A percentile compares a stretch with the other conserved stretches of the same genome.
phyloP scores from a whole-genome alignment of 2,329 filamentous ascomycete genomes.

The Fusarium transvaalense region DNA sequence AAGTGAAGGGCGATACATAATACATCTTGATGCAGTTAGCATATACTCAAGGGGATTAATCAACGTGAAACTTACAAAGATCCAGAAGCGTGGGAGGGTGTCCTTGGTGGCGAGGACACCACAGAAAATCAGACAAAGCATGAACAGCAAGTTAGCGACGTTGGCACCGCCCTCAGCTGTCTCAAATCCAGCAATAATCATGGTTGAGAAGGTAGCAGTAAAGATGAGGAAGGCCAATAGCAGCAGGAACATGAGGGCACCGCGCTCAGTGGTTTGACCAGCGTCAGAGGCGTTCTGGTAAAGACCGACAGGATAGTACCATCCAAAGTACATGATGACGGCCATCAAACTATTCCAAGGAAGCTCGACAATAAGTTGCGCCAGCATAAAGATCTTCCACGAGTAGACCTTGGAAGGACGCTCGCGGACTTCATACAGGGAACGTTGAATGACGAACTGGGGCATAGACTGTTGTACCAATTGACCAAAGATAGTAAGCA shows the following conservation, averaged over 20 bases:
- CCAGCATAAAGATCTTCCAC: conserved; percentile 87
- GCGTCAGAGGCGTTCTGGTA: conserved; percentile 75
- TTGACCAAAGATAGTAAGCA: conserved; percentile 84
- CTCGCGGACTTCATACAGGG: conserved; percentile 87
- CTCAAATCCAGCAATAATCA: conserved; percentile 77
- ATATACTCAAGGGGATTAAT: too few species aligned
- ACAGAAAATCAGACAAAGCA: conserved; percentile 63
- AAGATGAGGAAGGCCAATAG: conserved; percentile 82
- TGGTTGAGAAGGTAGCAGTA: conserved; percentile 82
- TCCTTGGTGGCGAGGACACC: conserved; percentile 54
- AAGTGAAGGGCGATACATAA: conserved; percentile 84
- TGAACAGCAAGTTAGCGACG: conserved; percentile 75
- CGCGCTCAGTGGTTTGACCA: conserved; percentile 74
- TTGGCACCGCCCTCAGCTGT: conserved; percentile 75
- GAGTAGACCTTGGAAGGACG: conserved; percentile 86
- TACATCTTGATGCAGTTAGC: conserved; percentile 58
- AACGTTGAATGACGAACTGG: conserved; percentile 84
- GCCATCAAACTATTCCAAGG: conserved; percentile 85
- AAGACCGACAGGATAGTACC: conserved; percentile 89
- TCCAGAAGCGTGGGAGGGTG: conserved; percentile 67
- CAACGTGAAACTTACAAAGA: conserved; percentile 15
- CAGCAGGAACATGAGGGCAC: conserved; percentile 83
- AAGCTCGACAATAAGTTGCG: conserved; percentile 85
- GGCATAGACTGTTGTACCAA: conserved; percentile 86
- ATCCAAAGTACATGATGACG: conserved; percentile 81